Percentiles rank a stretch among this genome's conserved stretches.
phyloP scores from a whole-genome alignment of 768 basidiomycete genomes.

The Clathrus columnatus region DNA sequence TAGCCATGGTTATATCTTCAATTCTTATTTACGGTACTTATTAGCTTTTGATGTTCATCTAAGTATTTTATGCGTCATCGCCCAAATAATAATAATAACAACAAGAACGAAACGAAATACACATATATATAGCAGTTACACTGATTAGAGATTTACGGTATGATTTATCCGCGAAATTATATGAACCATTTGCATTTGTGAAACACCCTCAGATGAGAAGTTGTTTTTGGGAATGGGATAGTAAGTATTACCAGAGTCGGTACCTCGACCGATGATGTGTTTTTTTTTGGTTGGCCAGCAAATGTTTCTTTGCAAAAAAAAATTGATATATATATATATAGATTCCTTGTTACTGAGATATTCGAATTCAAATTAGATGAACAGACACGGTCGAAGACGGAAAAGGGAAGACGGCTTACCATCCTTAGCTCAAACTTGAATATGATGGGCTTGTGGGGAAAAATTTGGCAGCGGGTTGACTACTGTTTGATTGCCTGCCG shows the following conservation, averaged over 20 bases:
- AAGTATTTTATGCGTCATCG: slow-evolving; percentile 94
- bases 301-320: background rate
- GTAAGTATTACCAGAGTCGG: too few relatives aligned
- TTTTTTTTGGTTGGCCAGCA: background rate
- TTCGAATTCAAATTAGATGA: background rate
- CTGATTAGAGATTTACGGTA: slow-evolving; percentile 91
- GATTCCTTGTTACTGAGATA: background rate
- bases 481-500: background rate
- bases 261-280: background rate
- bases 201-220: slow-evolving; percentile 50
- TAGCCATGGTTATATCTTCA: too few relatives aligned
- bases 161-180: slow-evolving; percentile 73
- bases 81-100: slow-evolving; percentile 39
- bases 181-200: slow-evolving; percentile 83
- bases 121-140: slow-evolving; percentile 77
- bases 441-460: background rate
- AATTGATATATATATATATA: background rate
- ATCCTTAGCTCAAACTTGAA: too few relatives aligned
- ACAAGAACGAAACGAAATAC: too few relatives aligned
- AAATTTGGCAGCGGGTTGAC: background rate
- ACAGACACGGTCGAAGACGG: background rate
- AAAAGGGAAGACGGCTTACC: too few relatives aligned
- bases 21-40: too few relatives aligned
- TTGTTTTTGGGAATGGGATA: background rate
- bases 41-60: slow-evolving; percentile 94